Evolutionary conservation across 1,284 basidiomycete species (phyloP).

Genomic region (Ustilago xerochloae): DNA sequence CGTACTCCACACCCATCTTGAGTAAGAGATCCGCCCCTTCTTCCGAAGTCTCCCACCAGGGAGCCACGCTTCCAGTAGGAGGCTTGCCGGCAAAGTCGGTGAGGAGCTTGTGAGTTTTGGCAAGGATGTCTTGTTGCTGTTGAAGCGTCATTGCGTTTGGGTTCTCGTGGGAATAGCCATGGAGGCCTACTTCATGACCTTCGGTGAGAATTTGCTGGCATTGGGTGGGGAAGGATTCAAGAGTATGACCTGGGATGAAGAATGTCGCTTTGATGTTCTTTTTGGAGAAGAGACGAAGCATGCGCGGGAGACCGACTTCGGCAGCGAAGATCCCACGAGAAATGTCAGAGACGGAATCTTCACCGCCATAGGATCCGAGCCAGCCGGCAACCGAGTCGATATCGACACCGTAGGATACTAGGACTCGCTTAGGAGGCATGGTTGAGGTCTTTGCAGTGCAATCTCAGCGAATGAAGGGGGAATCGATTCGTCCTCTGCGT

Average conservation of each 20-base stretch:
- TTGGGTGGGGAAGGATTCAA: slow-evolving; percentile 78
- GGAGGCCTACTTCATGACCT: slow-evolving; percentile 74
- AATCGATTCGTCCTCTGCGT: no score
- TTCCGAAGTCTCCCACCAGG: slow-evolving; percentile 82
- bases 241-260: slow-evolving; percentile 73
- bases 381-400: slow-evolving; percentile 59
- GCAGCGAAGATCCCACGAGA: slow-evolving; percentile 79
- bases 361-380: slow-evolving; percentile 78
- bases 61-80: slow-evolving; percentile 77
- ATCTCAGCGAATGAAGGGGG: no score
- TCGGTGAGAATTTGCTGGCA: slow-evolving; percentile 77
- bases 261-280: slow-evolving; percentile 78
- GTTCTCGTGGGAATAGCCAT: slow-evolving; percentile 33
- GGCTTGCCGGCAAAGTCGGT: slow-evolving; percentile 77
- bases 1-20: slow-evolving; percentile 81
- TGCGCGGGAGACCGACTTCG: slow-evolving; percentile 73
- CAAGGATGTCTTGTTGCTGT: slow-evolving; percentile 79
- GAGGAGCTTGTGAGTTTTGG: slow-evolving; percentile 76
- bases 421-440: slow-evolving; percentile 28
- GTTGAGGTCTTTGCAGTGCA: no score
- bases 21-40: slow-evolving; percentile 78
- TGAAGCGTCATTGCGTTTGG: slow-evolving; percentile 75
- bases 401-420: slow-evolving; percentile 34
- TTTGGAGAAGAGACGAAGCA: slow-evolving; percentile 72
- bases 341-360: slow-evolving; percentile 77